Evolutionary conservation across 768 basidiomycete species (phyloP).

Genomic region (Suillus occidentalis): DNA sequence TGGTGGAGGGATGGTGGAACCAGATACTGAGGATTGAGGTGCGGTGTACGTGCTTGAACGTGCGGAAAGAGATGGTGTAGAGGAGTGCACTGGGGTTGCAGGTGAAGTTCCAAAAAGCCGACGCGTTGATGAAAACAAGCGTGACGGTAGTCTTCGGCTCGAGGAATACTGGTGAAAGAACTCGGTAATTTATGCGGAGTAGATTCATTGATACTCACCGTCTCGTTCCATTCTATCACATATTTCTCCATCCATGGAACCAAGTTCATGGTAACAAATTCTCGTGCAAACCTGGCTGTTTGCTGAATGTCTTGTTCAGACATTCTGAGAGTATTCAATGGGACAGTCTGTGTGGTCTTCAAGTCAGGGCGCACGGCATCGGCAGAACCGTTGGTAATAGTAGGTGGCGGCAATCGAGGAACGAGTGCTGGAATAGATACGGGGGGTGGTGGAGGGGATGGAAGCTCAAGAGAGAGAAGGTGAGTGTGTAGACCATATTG

Average conservation of each 20-base stretch:
- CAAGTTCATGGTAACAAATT: slow-evolving; percentile 86
- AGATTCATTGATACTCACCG: slow-evolving; percentile 38
- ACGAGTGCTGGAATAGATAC: slow-evolving; percentile 64
- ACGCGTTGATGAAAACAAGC: slow-evolving; percentile 84
- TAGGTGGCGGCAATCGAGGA: slow-evolving; percentile 65
- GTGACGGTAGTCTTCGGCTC: slow-evolving; percentile 75
- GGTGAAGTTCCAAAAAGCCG: slow-evolving; percentile 73
- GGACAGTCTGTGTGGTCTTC: slow-evolving; percentile 1
- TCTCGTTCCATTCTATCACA: slow-evolving; percentile 93
- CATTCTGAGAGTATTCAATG: slow-evolving; percentile 46
- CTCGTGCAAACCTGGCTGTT: slow-evolving; percentile 76
- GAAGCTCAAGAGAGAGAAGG: slow-evolving; percentile 62
- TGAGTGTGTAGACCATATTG: slow-evolving; percentile 80
- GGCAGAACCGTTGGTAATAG: slow-evolving; percentile 26
- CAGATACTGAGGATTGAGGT: slow-evolving; percentile 27
- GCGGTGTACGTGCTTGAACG: slow-evolving; percentile 40
- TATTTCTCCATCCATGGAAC: slow-evolving; percentile 97
- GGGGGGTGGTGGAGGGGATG: slow-evolving; percentile 61
- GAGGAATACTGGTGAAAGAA: slow-evolving; percentile 55
- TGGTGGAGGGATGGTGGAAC: slow-evolving; percentile 37
- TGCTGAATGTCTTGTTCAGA: slow-evolving; percentile 73
- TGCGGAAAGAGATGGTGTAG: slow-evolving; percentile 33
- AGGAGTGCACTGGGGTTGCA: slow-evolving; percentile 37
- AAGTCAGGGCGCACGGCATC: slow-evolving; percentile 25
- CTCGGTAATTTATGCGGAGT: slow-evolving; percentile 1